These are phyloP conservation scores for Westerdykella aurantiaca DNA, from an alignment of 2,329 filamentous ascomycete genomes.

Conservation along the genomic window DNA sequence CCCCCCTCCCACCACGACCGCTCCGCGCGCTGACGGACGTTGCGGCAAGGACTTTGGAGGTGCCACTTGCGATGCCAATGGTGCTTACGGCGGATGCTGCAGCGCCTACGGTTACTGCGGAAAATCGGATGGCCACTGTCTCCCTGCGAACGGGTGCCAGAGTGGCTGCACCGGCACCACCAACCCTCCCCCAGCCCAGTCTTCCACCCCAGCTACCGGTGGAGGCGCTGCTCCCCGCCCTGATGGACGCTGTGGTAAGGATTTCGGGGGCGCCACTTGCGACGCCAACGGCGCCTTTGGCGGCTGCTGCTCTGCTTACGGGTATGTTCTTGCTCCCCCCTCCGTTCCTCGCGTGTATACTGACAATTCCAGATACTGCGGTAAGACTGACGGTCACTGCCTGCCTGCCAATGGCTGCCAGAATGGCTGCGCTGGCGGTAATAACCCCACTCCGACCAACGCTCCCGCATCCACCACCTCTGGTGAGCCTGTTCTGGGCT, in stretches of 20 bases:
- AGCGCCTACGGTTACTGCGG: conserved; percentile 25
- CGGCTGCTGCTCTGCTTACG: conserved; percentile 17
- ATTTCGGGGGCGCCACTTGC: conserved; percentile 20
- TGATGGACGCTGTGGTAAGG: conserved; percentile 24
- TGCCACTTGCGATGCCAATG: conserved; percentile 37
- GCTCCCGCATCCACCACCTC: conserved; percentile 28
- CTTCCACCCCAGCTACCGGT: conserved; percentile 1
- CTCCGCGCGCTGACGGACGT: conserved; percentile 33
- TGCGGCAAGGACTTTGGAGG: conserved; percentile 39
- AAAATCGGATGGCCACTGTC: conserved; percentile 30
- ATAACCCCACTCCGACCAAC: conserved; percentile 15
- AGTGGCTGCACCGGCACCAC: conserved; percentile 33
- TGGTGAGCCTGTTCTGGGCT: conserved; percentile 35
- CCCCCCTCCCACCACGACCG: conserved; percentile 2
- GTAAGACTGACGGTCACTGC: conserved; percentile 35
- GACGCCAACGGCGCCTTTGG: conserved; percentile 13
- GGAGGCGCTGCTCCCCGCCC: conserved; percentile 7
- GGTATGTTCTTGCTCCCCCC: conserved; percentile 6
- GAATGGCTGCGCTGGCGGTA: conserved; percentile 33
- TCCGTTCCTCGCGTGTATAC: conserved; percentile 1
- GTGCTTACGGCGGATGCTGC: conserved; percentile 39
- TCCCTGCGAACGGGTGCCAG: conserved; percentile 32
- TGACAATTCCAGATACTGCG: conserved; percentile 27
- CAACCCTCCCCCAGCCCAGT: conserved; percentile 13
- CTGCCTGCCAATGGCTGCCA: conserved; percentile 36